Evolutionary conservation across 164 flowering plant species (phyloP), one percentile per base, ranked within the genome.

Genomic region (Euptelea pleiosperma): DNA sequence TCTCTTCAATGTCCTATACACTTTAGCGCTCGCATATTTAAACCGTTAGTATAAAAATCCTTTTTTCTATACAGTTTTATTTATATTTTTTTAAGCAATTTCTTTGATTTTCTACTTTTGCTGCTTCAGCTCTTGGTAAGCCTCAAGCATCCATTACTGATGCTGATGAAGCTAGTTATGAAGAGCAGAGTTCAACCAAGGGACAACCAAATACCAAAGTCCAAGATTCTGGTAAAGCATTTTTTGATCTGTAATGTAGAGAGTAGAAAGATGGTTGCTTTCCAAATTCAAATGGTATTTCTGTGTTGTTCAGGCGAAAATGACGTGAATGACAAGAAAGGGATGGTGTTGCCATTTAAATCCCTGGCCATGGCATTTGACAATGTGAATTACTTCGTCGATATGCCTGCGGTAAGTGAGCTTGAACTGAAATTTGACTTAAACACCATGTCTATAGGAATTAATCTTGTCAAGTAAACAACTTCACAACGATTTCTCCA

Each of bases 291-390:
- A 77, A 73, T 55, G 72, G 69, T 49, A 35, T 81, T 52, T 21
- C 28, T 10, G 29, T 52, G 11, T 45, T 29, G 44, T 65, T 58
- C 59, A 65, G 69, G 53, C 12, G 14, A 43, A 14, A 30, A 3
- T 40, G 40, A 22, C 3, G 25, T 5, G 33, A 21, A 50, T 18
- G 45, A 52, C 50, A 84, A 82, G 77, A 82, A 79, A 82, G 96
- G 98, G 67, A 92, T 92, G 98, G 84, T 89, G 58, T 80, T 92
- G 35, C 98, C 98, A 14, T 92, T 89, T 61, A 76, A 77, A 54
- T 91, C 91, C 8, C 84, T 89, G 4, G 75, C 88, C 36, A 84
- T 92, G 97, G 79, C 90, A 40, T 92, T 89, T 44, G 93, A 92
- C 42, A 68, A 37, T 49, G 81, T 89, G 28, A 82, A 82, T 48